Evolutionary conservation across 1,139 yeast species (phyloP), one percentile per base, ranked within the genome.

Genomic region (Kodamaea derodonti): DNA sequence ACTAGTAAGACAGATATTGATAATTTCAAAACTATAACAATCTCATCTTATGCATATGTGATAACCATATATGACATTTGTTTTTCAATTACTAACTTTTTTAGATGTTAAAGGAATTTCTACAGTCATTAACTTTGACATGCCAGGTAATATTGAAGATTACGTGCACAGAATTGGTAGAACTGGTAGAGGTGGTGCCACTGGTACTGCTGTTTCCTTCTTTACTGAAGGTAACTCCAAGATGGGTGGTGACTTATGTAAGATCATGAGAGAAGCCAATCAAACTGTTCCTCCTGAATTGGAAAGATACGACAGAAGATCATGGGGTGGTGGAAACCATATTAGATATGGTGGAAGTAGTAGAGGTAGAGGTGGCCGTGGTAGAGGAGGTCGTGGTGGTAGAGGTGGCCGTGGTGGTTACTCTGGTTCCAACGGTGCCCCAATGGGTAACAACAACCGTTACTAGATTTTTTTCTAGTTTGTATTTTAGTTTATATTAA

Each of bases 111-210:
- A 92, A 75, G 97, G 97, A 62, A 87, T 92, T 58, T 83, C 90
- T 51, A 82, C 72, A 54, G 98, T 92, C 42, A 76, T 92, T 59
- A 92, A 92, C 80, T 88, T 76, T 58, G 98, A 92, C 64, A 90
- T 90, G 88, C 97, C 98, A 56, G 88, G 88, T 66, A 92, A 90
- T 70, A 85, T 88, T 59, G 98, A 92, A 71, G 97, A 92, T 69
- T 92, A 92, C 63, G 97, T 92, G 42, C 95, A 84, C 64, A 78
- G 95, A 65, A 84, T 84, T 55, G 97, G 97, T 61, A 87, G 98
- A 81, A 90, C 97, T 45, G 98, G 98, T 62, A 87, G 98, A 79
- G 98, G 97, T 48, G 97, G 97, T 63, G 80, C 87, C 46, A 73
- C 75, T 43, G 98, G 98, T 74, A 88, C 95, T 45, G 97, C 98